These are phyloP conservation scores for Skeletonema marinoi DNA, from an alignment of 108 stramenopile genomes.

Conservation along the genomic window DNA sequence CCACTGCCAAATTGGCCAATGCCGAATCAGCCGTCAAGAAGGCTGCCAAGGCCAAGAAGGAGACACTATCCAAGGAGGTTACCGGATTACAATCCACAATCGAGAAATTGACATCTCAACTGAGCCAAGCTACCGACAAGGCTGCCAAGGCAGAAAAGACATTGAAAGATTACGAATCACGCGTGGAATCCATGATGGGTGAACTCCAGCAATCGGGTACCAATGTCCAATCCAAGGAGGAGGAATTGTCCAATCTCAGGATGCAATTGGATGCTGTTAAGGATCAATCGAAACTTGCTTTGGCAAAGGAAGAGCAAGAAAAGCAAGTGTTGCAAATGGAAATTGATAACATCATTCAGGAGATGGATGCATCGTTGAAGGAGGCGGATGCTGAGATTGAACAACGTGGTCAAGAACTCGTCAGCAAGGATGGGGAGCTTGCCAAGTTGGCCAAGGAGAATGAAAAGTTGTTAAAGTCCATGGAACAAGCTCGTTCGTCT, in stretches of 20 bases:
- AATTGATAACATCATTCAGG: constrained; percentile 15
- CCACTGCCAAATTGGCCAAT: constrained; percentile 19
- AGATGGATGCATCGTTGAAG: constrained; percentile 34
- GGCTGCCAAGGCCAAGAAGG: constrained; percentile 1
- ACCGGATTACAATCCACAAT: constrained; percentile 17
- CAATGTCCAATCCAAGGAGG: constrained; percentile 11
- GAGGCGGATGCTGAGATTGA: constrained; percentile 29
- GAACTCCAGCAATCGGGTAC: constrained; percentile 24
- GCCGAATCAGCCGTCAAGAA: constrained; percentile 8
- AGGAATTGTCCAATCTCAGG: constrained; percentile 20
- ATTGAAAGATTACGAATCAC: constrained; percentile 25
- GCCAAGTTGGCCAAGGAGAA: constrained; percentile 28
- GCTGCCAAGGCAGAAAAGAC: constrained; percentile 10
- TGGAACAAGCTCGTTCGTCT: constrained; percentile 1
- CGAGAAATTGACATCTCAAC: constrained; percentile 7
- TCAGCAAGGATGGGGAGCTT: constrained; percentile 30
- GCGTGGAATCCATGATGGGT: constrained; percentile 19
- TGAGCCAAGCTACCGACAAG: constrained; percentile 26
- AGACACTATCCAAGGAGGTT: constrained; percentile 15
- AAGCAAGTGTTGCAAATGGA: constrained; percentile 30
- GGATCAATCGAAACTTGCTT: constrained; percentile 13
- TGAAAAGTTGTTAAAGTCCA: constrained; percentile 9
- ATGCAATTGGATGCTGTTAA: constrained; percentile 4
- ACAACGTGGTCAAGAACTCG: constrained; percentile 18
- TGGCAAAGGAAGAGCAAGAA: constrained; percentile 16